Evolutionary conservation across 2,329 filamentous ascomycete species (phyloP).

Genomic region (Microsporum ferrugineum): DNA sequence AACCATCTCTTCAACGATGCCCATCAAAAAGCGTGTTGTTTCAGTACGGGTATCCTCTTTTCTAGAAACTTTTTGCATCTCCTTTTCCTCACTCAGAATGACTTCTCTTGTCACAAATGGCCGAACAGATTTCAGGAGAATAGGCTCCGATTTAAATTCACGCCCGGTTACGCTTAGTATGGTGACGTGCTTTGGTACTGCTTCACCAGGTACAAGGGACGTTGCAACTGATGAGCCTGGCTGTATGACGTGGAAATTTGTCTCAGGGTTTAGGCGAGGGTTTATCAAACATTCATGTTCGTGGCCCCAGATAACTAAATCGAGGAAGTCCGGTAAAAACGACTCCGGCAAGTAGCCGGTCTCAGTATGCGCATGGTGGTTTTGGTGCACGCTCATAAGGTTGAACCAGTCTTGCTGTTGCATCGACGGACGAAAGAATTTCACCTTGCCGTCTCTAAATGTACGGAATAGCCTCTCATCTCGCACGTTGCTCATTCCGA

Average conservation of each 20-base stretch:
- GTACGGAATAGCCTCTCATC: conserved; percentile 92
- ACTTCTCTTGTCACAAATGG: conserved; percentile 85
- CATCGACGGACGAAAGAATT: conserved; percentile 73
- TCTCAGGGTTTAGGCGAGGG: conserved; percentile 70
- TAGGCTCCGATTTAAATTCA: conserved; percentile 66
- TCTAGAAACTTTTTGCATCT: conserved; percentile 65
- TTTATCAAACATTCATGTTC: conserved; percentile 94
- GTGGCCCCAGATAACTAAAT: conserved; percentile 91
- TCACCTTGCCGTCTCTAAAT: conserved; percentile 85
- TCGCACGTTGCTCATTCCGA: conserved; percentile 88
- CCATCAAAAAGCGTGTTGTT: conserved; percentile 64
- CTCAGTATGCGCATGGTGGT: conserved; percentile 81
- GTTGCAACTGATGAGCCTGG: conserved; percentile 94
- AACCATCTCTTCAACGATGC: conserved; percentile 76
- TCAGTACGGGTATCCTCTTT: conserved; percentile 73
- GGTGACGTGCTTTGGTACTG: conserved; percentile 80
- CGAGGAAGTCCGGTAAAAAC: conserved; percentile 80
- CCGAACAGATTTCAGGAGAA: conserved; percentile 75
- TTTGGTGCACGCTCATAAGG: conserved; percentile 87
- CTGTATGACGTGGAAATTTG: conserved; percentile 90
- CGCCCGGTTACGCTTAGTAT: conserved; percentile 74
- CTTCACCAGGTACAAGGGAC: conserved; percentile 78
- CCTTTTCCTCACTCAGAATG: conserved; percentile 59
- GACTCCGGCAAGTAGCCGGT: conserved; percentile 92
- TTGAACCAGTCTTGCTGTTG: conserved; percentile 93